Conservation (phyloP, 129 eudicot species). For the Kitagawia praeruptora region DNA sequence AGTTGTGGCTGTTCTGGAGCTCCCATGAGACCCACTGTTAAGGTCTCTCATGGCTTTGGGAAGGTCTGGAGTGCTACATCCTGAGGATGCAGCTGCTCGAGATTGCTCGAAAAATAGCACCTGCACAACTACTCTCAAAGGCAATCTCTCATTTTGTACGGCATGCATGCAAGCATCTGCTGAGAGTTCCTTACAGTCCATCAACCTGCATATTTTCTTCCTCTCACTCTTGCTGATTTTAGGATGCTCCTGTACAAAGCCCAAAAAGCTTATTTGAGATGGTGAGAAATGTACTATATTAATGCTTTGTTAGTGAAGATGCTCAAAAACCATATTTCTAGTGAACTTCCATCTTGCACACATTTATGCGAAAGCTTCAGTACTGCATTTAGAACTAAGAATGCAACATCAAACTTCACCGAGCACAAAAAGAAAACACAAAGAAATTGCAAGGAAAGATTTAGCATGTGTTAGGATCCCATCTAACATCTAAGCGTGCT, state of each 20-base stretch:
- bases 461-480: background rate
- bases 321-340: background rate
- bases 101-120: constrained; percentile 96
- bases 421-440: background rate
- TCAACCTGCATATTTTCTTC: constrained; percentile 67
- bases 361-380: background rate
- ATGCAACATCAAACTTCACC: background rate
- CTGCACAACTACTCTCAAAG: constrained; percentile 76
- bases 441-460: background rate
- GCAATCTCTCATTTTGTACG: constrained; percentile 94
- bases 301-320: background rate
- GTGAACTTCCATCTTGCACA: background rate
- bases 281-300: background rate
- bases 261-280: background rate
- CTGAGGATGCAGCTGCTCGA: constrained; percentile 78
- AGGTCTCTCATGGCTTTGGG: constrained; percentile 71
- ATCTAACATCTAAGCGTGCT: background rate
- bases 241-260: constrained; percentile 62
- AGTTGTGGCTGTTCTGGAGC: constrained; percentile 55
- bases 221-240: constrained; percentile 88
- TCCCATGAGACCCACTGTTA: constrained; percentile 54
- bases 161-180: constrained; percentile 97
- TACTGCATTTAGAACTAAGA: background rate
- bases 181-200: constrained; percentile 98
- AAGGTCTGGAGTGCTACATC: constrained; percentile 96